Percentiles rank a stretch among this genome's conserved stretches.
Evolutionary conservation across 805 yeast species (phyloP).

Genomic region (Tanozyma kutaoensis): DNA sequence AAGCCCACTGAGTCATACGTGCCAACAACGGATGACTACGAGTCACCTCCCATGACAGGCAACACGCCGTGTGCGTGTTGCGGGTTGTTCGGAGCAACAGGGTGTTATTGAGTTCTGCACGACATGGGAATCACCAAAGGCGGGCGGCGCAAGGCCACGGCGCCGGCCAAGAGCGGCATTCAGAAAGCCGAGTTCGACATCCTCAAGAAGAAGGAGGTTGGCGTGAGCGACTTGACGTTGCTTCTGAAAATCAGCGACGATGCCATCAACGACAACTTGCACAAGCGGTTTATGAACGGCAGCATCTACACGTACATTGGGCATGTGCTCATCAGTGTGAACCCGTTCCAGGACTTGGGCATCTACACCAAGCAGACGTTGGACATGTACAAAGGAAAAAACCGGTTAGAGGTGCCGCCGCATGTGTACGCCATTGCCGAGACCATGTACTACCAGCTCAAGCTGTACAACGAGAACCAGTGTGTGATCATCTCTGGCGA

Average conservation of each 20-base stretch:
- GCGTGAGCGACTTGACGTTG: constrained; percentile 88
- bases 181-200: constrained; percentile 87
- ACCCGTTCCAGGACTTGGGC: constrained; percentile 93
- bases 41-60: too few species aligned
- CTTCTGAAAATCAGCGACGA: constrained; percentile 83
- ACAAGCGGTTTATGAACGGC: constrained; percentile 80
- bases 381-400: constrained; percentile 75
- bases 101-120: too few species aligned
- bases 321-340: constrained; percentile 88
- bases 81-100: too few species aligned
- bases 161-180: too few species aligned
- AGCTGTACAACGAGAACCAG: constrained; percentile 86
- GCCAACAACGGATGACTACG: too few species aligned
- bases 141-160: too few species aligned
- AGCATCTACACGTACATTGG: constrained; percentile 89
- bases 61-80: too few species aligned
- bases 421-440: constrained; percentile 98
- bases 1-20: too few species aligned
- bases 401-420: constrained; percentile 92
- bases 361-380: constrained; percentile 77
- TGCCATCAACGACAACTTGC: constrained; percentile 80
- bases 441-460: constrained; percentile 89
- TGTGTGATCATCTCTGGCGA: constrained; percentile 97
- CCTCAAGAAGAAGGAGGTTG: constrained; percentile 90
- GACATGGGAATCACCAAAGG: too few species aligned